phyloP scores from a whole-genome alignment of 495 filamentous ascomycete species.

The Penicillium diatomitis region DNA sequence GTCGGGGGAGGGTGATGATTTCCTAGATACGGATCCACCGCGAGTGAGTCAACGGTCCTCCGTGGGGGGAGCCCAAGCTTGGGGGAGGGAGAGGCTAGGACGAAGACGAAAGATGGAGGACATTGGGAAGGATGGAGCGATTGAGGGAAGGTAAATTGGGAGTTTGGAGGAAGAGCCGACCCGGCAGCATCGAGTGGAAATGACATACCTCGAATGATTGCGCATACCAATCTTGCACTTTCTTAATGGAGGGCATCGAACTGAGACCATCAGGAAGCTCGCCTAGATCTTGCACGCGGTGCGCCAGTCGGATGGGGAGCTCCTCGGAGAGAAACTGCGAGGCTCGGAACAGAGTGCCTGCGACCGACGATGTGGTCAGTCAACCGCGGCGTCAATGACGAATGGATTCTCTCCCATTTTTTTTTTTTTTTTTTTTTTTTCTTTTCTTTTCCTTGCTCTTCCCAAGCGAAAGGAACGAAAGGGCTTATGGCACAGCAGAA shows the following conservation, averaged over 20 bases:
- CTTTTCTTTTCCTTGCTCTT: too few relatives aligned
- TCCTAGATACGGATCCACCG: conserved; percentile 45
- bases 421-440: too few relatives aligned
- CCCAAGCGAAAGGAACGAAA: neutral
- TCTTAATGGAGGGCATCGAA: conserved; percentile 95
- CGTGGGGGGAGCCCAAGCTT: too few relatives aligned
- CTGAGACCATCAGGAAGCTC: conserved; percentile 94
- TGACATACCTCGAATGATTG: conserved; percentile 90
- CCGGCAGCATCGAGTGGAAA: too few relatives aligned
- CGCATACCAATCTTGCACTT: conserved; percentile 95
- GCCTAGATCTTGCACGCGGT: conserved; percentile 87
- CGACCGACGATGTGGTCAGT: neutral
- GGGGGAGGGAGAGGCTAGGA: neutral
- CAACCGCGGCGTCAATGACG: neutral
- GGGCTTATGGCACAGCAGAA: neutral
- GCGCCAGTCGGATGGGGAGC: conserved; percentile 90
- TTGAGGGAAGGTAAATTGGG: too few relatives aligned
- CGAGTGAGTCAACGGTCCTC: conserved; percentile 2
- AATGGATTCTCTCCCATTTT: too few relatives aligned
- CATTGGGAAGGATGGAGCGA: too few relatives aligned
- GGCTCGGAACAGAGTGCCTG: conserved; percentile 91
- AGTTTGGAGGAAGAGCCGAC: too few relatives aligned
- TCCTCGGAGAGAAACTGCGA: conserved; percentile 98
- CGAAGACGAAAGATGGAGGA: neutral
- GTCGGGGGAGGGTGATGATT: conserved; percentile 76